Base-by-base conservation (phyloP, 768 basidiomycete species). In the Serpula lacrymans region DNA sequence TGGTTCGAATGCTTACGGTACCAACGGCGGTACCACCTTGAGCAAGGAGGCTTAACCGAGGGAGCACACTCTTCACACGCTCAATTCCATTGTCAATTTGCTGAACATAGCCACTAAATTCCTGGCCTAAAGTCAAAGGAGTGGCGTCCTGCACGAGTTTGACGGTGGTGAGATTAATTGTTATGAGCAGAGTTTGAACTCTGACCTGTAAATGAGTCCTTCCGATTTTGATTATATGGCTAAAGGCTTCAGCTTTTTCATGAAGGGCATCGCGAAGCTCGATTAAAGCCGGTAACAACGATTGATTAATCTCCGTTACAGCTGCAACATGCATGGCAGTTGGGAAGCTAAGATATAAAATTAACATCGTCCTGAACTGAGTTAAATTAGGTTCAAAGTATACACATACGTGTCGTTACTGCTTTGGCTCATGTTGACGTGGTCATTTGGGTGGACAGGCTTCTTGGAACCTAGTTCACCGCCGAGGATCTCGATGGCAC, bases 11-110 rank as follows among this genome's bases (percentile, higher is more conserved):
- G 46, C 86, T 63, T 52, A 92, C 93, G 42, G 96, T 99, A 48
- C 96, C 96, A 39, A 99, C 96, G 34, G 96, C 96, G 27, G 96
- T 99, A 34, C 96, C 96, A 52, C 96, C 96, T 64, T 99, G 96
- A 28, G 96, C 96, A 43, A 99, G 78, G 54, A 82, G 68, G 60
- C 85, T 88, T 50, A 98, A 60, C 34, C 95, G 83, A 32, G 94
- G 92, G 39, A 99, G 65, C 24, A 84, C 82, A 42, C 68, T 81
- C 59, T 87, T 78, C 37, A 91, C 74, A 34, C 96, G 82, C 37
- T 79, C 85, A 49, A 98, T 92, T 47, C 88, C 89, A 63, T 95
- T 93, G 14, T 83, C 72, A 41, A 98, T 62, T 65, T 99, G 96
- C 60, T 93, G 88, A 13, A 93, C 96, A 66, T 99, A 99, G 25